These are phyloP conservation scores for Phaeosphaeriaceae sp. DNA, from an alignment of 2,329 filamentous ascomycete genomes.

Conservation along the genomic window DNA sequence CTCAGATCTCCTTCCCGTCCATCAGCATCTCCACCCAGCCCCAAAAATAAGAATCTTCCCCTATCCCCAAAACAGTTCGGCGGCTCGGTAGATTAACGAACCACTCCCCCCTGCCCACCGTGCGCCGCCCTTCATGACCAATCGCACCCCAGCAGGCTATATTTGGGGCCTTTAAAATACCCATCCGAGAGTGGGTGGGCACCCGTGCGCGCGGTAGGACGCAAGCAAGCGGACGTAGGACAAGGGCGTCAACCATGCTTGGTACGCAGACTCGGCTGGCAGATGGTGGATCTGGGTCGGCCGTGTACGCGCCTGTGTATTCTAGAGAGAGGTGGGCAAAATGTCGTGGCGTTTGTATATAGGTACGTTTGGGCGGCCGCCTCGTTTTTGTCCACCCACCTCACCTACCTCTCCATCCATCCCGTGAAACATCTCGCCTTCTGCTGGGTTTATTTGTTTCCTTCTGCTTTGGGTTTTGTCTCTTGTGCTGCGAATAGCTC, in stretches of 20 bases:
- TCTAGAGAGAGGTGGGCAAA: not conserved
- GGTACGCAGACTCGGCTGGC: not conserved
- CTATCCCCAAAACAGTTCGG: constrained; percentile 1
- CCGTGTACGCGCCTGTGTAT: not conserved
- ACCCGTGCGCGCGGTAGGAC: not conserved
- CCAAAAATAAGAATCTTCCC: not conserved
- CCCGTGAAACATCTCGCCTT: not conserved
- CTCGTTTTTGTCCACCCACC: not conserved
- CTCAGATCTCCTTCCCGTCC: not conserved
- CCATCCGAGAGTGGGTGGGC: not conserved
- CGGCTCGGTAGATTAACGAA: constrained; percentile 24
- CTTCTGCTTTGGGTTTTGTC: not conserved
- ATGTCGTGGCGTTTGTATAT: not conserved
- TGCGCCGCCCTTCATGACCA: constrained; percentile 5
- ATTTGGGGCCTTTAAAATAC: constrained; percentile 24
- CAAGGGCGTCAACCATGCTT: constrained; percentile 8
- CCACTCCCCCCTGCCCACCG: constrained; percentile 1
- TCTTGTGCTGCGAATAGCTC: not conserved
- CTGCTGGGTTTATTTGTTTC: not conserved
- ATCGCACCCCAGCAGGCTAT: constrained; percentile 18
- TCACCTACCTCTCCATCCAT: not conserved
- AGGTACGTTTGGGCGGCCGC: not conserved
- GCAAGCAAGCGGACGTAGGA: constrained; percentile 2
- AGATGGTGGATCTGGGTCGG: not conserved
- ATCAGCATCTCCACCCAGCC: not conserved